Evolutionary conservation across 805 yeast species (phyloP).

Genomic region (Groenewaldozyma salmanticensis): DNA sequence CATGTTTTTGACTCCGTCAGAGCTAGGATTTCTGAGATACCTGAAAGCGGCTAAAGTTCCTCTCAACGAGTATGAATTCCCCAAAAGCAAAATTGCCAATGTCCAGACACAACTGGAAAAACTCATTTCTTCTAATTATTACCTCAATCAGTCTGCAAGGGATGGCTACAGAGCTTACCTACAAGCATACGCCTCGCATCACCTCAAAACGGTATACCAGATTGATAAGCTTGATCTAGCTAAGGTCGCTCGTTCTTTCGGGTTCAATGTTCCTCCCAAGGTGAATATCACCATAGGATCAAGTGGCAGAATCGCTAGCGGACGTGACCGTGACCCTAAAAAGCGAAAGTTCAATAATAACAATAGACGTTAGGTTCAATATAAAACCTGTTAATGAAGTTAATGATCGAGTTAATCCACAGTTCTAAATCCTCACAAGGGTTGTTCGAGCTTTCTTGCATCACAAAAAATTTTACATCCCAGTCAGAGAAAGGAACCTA

Average conservation of each 20-base stretch:
- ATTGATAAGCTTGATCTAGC: slow-evolving; percentile 89
- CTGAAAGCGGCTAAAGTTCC: slow-evolving; percentile 97
- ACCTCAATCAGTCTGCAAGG: slow-evolving; percentile 89
- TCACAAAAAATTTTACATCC: no score
- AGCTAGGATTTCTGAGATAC: slow-evolving; percentile 88
- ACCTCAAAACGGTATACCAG: slow-evolving; percentile 90
- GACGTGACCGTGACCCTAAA: slow-evolving; percentile 25
- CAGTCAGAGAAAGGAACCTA: no score
- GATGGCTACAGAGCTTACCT: slow-evolving; percentile 95
- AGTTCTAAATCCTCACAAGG: no score
- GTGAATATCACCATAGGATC: slow-evolving; percentile 95
- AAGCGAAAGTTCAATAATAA: slow-evolving; percentile 5
- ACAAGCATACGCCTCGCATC: slow-evolving; percentile 96
- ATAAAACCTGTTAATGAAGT: no score
- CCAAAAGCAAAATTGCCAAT: slow-evolving; percentile 86
- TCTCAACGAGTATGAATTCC: slow-evolving; percentile 94
- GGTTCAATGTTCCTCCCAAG: slow-evolving; percentile 87
- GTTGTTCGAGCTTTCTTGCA: no score
- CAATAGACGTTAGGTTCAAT: no score
- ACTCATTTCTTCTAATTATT: slow-evolving; percentile 81
- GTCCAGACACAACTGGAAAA: slow-evolving; percentile 91
- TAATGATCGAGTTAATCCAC: no score
- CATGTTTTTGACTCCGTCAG: slow-evolving; percentile 91
- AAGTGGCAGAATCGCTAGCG: slow-evolving; percentile 58
- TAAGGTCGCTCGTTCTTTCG: slow-evolving; percentile 92